phyloP scores from a whole-genome alignment of 1,284 basidiomycete genomes.

The Schizophyllum amplum region DNA sequence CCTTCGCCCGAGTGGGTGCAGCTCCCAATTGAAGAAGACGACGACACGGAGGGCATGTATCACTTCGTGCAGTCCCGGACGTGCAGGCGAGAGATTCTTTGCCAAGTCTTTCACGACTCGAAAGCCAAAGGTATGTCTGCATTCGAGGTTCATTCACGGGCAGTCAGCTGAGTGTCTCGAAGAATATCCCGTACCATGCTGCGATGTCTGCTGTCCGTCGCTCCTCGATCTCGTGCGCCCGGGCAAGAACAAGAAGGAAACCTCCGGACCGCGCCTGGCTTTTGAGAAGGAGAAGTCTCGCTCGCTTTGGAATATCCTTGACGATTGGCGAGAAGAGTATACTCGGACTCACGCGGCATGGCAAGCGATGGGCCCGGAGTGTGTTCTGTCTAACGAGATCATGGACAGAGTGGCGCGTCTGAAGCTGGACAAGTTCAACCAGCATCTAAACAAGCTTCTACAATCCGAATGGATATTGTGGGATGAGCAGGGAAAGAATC shows the following conservation, averaged over 20 bases:
- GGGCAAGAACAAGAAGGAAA: background rate
- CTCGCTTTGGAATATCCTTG: no score
- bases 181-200: conserved; percentile 13
- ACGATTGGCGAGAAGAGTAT: no score
- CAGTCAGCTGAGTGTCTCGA: background rate
- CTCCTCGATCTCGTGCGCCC: conserved; percentile 16
- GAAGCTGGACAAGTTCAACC: no score
- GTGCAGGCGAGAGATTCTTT: conserved; percentile 17
- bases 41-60: conserved; percentile 17
- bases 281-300: no score
- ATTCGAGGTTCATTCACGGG: background rate
- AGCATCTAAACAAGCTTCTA: no score
- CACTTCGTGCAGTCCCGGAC: conserved; percentile 16
- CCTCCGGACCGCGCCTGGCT: no score
- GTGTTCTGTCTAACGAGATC: no score
- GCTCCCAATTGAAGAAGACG: conserved; percentile 7
- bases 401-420: no score
- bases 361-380: no score
- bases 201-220: conserved; percentile 18
- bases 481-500: no score
- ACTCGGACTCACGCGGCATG: no score
- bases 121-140: background rate
- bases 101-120: conserved; percentile 12
- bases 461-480: no score
- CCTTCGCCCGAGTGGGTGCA: background rate